Evolutionary conservation across 1,139 yeast genomes (phyloP).

Genomic region (Candida buenavistaensis): DNA sequence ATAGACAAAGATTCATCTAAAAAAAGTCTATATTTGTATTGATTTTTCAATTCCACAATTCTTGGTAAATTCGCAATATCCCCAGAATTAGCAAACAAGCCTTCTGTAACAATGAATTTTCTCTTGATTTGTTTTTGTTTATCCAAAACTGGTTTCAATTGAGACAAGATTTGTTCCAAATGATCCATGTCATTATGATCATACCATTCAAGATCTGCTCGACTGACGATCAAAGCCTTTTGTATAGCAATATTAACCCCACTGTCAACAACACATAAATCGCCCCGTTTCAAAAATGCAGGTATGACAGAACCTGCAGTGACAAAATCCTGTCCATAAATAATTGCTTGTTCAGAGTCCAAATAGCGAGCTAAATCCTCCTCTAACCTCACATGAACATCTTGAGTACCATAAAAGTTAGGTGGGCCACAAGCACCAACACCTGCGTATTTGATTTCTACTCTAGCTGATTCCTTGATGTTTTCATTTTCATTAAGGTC

Average conservation of each 20-base stretch:
- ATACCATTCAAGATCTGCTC: slow-evolving; percentile 82
- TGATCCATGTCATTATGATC: slow-evolving; percentile 89
- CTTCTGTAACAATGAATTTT: slow-evolving; percentile 89
- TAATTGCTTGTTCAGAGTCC: slow-evolving; percentile 74
- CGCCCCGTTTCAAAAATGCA: slow-evolving; percentile 94
- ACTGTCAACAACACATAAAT: slow-evolving; percentile 83
- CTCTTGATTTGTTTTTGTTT: slow-evolving; percentile 76
- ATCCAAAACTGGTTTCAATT: slow-evolving; percentile 62
- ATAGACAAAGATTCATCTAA: slow-evolving; percentile 86
- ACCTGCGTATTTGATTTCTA: slow-evolving; percentile 69
- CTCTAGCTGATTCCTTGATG: slow-evolving; percentile 57
- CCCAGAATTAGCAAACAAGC: slow-evolving; percentile 78
- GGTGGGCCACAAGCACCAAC: slow-evolving; percentile 99
- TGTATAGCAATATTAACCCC: slow-evolving; percentile 77
- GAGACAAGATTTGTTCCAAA: slow-evolving; percentile 65
- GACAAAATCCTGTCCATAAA: slow-evolving; percentile 91
- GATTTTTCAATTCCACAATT: slow-evolving; percentile 72
- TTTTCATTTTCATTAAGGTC: slow-evolving; percentile 49
- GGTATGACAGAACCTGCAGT: slow-evolving; percentile 97
- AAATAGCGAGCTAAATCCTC: slow-evolving; percentile 72
- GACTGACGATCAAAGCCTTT: slow-evolving; percentile 82
- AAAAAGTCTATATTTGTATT: slow-evolving; percentile 80
- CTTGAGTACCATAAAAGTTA: slow-evolving; percentile 95
- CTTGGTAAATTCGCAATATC: slow-evolving; percentile 73
- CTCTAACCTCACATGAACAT: slow-evolving; percentile 81